phyloP scores from a whole-genome alignment of 495 filamentous ascomycete species.

The Evernia prunastri region DNA sequence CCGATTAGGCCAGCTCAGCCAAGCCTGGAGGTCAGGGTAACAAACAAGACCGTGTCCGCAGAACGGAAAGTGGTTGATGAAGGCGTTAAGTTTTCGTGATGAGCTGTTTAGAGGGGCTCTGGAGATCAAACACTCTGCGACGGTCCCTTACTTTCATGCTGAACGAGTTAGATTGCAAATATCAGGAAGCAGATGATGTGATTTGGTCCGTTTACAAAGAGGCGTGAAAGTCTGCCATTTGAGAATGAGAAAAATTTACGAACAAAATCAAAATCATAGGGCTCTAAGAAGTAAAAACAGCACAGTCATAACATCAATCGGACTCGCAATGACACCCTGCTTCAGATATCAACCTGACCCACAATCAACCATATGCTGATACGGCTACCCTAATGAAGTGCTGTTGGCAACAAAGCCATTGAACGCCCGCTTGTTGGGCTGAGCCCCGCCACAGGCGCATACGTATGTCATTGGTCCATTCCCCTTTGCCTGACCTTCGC shows the following conservation, averaged over 20 bases:
- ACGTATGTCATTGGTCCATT: neutral
- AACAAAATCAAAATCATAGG: neutral
- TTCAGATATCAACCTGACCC: too few relatives aligned
- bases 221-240: too few relatives aligned
- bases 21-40: neutral
- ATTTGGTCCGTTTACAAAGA: too few relatives aligned
- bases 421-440: neutral
- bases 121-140: neutral
- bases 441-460: neutral
- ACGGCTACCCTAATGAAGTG: neutral
- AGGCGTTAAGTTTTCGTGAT: neutral
- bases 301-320: too few relatives aligned
- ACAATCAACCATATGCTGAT: neutral
- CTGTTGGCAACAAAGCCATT: neutral
- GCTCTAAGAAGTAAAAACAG: too few relatives aligned
- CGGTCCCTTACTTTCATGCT: neutral
- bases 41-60: neutral
- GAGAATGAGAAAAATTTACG: too few relatives aligned
- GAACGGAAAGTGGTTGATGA: neutral
- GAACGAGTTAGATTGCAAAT: too few relatives aligned
- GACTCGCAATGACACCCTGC: neutral
- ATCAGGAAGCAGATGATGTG: too few relatives aligned
- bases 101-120: neutral
- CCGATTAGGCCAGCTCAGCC: neutral
- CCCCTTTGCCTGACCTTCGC: neutral